Evolutionary conservation across 805 yeast species (phyloP).

Genomic region (Myxozyma neotropica): DNA sequence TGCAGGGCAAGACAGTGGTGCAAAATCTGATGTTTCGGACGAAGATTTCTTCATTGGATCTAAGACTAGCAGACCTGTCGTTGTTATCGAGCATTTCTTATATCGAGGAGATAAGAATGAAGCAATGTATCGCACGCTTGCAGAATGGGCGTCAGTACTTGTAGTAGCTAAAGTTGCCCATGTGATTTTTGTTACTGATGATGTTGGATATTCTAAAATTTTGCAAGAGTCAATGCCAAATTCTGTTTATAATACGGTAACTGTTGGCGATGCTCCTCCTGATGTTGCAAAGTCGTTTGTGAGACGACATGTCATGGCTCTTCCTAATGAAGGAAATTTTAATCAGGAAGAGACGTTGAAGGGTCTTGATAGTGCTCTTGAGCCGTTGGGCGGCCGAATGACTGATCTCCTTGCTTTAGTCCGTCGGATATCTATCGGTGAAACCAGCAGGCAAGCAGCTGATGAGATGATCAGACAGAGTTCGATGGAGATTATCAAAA

Average conservation of each 20-base stretch:
- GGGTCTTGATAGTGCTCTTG: conserved; percentile 59
- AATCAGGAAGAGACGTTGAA: conserved; percentile 36
- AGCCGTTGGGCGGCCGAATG: conserved; percentile 93
- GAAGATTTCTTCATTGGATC: conserved; percentile 83
- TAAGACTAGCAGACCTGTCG: conserved; percentile 82
- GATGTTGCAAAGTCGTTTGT: conserved; percentile 73
- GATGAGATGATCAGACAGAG: conserved; percentile 81
- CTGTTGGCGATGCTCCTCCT: conserved; percentile 78
- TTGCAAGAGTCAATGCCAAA: conserved; percentile 78
- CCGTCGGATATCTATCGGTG: conserved; percentile 87
- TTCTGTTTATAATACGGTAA: conserved; percentile 75
- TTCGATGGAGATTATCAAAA: conserved; percentile 83
- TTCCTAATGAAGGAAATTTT: conserved; percentile 36
- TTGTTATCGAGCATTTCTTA: conserved; percentile 75
- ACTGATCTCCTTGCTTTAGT: conserved; percentile 87
- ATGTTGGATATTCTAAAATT: conserved; percentile 71
- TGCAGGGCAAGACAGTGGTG: conserved; percentile 27
- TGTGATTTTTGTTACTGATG: conserved; percentile 85
- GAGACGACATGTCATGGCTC: conserved; percentile 42
- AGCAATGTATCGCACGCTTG: conserved; percentile 69
- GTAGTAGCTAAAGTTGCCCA: conserved; percentile 82
- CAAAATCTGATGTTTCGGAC: conserved; percentile 39
- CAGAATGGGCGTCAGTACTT: conserved; percentile 86
- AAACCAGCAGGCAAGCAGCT: conserved; percentile 73
- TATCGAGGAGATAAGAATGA: conserved; percentile 62